Evolutionary conservation across 495 filamentous ascomycete species (phyloP).

Genomic region (Chlorociboria aeruginascens): DNA sequence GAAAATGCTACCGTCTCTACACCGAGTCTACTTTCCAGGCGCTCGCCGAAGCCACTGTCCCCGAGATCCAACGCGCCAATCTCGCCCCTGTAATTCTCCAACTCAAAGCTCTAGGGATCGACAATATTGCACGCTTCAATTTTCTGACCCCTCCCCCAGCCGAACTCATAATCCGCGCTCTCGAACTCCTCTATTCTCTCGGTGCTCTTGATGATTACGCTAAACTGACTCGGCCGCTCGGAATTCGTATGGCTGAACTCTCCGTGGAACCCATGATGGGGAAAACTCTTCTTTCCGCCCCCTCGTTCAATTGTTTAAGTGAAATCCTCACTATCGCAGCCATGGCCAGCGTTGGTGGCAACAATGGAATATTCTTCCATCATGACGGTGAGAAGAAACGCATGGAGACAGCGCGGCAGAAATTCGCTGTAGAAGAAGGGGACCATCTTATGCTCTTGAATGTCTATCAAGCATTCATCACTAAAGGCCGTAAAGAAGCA

Average conservation of each 20-base stretch:
- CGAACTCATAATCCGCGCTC: slow-evolving; percentile 73
- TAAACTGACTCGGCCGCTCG: slow-evolving; percentile 80
- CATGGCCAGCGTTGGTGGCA: slow-evolving; percentile 80
- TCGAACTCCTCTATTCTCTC: slow-evolving; percentile 82
- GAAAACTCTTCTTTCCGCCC: slow-evolving; percentile 73
- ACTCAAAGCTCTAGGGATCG: slow-evolving; percentile 90
- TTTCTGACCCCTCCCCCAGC: slow-evolving; percentile 83
- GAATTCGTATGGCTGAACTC: slow-evolving; percentile 86
- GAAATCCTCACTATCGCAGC: slow-evolving; percentile 88
- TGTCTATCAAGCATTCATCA: slow-evolving; percentile 83
- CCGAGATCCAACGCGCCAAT: slow-evolving; percentile 90
- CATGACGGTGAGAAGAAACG: slow-evolving; percentile 64
- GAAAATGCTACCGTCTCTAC: slow-evolving; percentile 91
- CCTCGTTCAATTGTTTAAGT: slow-evolving; percentile 62
- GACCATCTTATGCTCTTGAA: slow-evolving; percentile 94
- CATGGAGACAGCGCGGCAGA: slow-evolving; percentile 59
- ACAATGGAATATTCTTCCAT: slow-evolving; percentile 55
- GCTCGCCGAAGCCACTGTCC: slow-evolving; percentile 65
- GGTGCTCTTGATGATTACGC: slow-evolving; percentile 85
- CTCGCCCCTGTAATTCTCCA: slow-evolving; percentile 85
- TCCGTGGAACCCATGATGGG: slow-evolving; percentile 95
- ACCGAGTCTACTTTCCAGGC: slow-evolving; percentile 61
- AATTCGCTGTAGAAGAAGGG: slow-evolving; percentile 87
- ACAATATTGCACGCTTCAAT: slow-evolving; percentile 86
- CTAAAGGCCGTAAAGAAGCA: slow-evolving; percentile 70